Evolutionary conservation across 2,329 filamentous ascomycete genomes (phyloP).

Genomic region (Helicocarpus griseus): DNA sequence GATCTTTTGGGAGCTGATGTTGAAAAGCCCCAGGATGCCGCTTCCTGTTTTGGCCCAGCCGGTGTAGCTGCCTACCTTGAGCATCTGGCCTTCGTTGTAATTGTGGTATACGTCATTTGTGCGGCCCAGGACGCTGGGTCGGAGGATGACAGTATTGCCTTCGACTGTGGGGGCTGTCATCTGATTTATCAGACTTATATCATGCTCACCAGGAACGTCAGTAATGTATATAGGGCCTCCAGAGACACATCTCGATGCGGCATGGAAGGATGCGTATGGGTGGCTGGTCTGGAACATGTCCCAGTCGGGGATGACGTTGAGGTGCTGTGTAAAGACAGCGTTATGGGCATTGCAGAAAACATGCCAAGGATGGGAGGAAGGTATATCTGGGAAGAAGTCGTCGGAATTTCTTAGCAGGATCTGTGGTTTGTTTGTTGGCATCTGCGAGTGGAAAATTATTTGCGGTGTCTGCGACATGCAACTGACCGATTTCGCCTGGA

Average conservation of each 20-base stretch:
- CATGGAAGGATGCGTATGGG: constrained; percentile 71
- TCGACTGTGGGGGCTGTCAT: constrained; percentile 67
- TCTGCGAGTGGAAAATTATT: constrained; percentile 73
- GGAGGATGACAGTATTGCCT: constrained; percentile 68
- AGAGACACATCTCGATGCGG: constrained; percentile 77
- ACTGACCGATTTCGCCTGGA: constrained; percentile 68
- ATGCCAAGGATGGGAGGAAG: constrained; percentile 83
- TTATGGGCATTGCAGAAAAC: constrained; percentile 93
- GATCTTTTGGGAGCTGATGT: constrained; percentile 54
- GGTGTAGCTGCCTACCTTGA: constrained; percentile 72
- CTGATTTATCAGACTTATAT: constrained; percentile 63
- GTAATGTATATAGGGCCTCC: constrained; percentile 94
- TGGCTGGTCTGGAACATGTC: constrained; percentile 64
- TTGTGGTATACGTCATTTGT: constrained; percentile 62
- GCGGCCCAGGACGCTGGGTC: constrained; percentile 66
- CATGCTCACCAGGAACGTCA: constrained; percentile 73
- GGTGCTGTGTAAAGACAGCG: constrained; percentile 65
- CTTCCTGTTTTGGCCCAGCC: constrained; percentile 59
- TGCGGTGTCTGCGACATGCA: constrained; percentile 93
- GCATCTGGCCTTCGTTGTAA: constrained; percentile 62
- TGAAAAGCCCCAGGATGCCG: constrained; percentile 76
- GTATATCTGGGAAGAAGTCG: constrained; percentile 78
- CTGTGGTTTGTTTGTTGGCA: constrained; percentile 64
- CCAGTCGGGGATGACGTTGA: constrained; percentile 82
- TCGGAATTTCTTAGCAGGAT: constrained; percentile 77